Percentiles rank a stretch among this genome's conserved stretches.
phyloP scores from a whole-genome alignment of 2,329 filamentous ascomycete genomes.

The Amauroascus niger region DNA sequence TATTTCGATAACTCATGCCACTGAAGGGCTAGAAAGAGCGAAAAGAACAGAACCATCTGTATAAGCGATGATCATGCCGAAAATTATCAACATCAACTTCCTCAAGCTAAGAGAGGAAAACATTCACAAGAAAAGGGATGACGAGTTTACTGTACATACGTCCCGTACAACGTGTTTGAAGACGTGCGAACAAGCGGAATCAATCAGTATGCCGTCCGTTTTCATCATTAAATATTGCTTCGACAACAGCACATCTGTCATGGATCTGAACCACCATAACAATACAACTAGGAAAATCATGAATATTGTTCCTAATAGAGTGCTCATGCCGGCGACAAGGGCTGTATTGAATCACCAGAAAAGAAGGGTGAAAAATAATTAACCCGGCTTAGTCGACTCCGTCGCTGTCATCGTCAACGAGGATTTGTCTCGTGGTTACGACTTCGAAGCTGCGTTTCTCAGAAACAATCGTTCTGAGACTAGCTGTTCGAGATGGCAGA shows the following conservation, averaged over 20 bases:
- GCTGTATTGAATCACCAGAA: background rate
- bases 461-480: constrained; percentile 4
- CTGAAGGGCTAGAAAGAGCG: background rate
- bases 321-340: background rate
- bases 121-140: background rate
- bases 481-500: constrained; percentile 2
- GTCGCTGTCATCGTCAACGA: constrained; percentile 5
- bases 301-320: background rate
- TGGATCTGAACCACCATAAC: background rate
- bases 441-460: constrained; percentile 13
- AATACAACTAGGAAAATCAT: background rate
- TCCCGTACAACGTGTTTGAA: background rate
- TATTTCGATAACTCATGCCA: background rate
- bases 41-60: background rate
- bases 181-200: background rate
- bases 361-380: background rate
- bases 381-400: constrained; percentile 1
- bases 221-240: background rate
- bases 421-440: constrained; percentile 5
- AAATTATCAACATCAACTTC: background rate
- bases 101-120: background rate
- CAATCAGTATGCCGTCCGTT: background rate
- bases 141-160: background rate
- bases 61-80: background rate
- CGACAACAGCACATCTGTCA: background rate